phyloP scores from a whole-genome alignment of 495 filamentous ascomycete genomes.

The Penicillium dipodomyicola region DNA sequence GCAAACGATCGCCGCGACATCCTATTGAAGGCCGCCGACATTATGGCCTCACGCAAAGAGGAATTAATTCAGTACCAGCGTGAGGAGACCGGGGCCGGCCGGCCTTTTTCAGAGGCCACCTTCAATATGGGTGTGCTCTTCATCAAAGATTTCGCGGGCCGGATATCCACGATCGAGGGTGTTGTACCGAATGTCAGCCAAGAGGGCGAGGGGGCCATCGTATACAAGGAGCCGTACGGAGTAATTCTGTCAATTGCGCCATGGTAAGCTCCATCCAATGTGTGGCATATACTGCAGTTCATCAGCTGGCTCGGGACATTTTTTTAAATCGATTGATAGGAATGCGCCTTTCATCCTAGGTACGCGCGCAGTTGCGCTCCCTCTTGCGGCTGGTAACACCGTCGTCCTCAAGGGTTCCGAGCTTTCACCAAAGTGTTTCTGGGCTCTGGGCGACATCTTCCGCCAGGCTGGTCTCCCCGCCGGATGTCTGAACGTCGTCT shows the following conservation, averaged over 20 bases:
- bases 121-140: slow-evolving; percentile 53
- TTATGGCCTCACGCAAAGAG: slow-evolving; percentile 57
- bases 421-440: slow-evolving; percentile 71
- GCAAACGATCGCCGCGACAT: slow-evolving; percentile 64
- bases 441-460: slow-evolving; percentile 66
- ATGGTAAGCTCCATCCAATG: slow-evolving; percentile 53
- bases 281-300: slow-evolving; percentile 1
- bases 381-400: slow-evolving; percentile 82
- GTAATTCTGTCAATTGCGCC: slow-evolving; percentile 79
- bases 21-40: slow-evolving; percentile 65
- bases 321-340: slow-evolving; percentile 34
- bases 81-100: slow-evolving; percentile 63
- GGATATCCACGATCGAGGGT: slow-evolving; percentile 58
- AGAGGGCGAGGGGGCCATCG: slow-evolving; percentile 56
- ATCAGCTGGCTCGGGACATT: slow-evolving; percentile 6
- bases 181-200: slow-evolving; percentile 54
- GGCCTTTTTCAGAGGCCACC: slow-evolving; percentile 55
- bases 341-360: slow-evolving; percentile 65
- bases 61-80: slow-evolving; percentile 61
- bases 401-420: slow-evolving; percentile 76
- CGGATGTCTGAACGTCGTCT: slow-evolving; percentile 57
- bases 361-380: slow-evolving; percentile 63
- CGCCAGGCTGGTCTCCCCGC: slow-evolving; percentile 68
- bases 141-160: slow-evolving; percentile 66
- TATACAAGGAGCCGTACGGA: slow-evolving; percentile 76